A percentile compares a stretch with the other conserved stretches of the same genome.
These are phyloP conservation scores for Alternaria brassicae DNA, from an alignment of 2,329 filamentous ascomycete species.

Conservation along the genomic window DNA sequence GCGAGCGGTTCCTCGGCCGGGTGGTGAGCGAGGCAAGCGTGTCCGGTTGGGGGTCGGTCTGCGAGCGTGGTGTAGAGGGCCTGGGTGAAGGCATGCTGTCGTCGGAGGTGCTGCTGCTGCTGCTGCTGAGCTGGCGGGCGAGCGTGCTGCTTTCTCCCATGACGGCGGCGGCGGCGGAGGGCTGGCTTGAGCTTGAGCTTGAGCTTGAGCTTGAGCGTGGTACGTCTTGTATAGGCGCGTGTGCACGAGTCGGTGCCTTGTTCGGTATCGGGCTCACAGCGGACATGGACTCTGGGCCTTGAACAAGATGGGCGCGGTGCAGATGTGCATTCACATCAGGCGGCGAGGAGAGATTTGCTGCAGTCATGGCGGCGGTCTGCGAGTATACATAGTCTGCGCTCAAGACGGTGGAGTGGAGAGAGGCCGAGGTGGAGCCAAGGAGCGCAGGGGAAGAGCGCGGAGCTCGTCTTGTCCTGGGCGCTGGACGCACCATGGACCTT, in stretches of 20 bases:
- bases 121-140: constrained; percentile 35
- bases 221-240: constrained; percentile 4
- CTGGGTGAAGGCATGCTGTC: constrained; percentile 32
- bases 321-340: constrained; percentile 16
- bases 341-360: constrained; percentile 27
- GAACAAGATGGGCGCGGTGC: constrained; percentile 31
- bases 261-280: constrained; percentile 20
- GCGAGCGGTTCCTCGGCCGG: constrained; percentile 55
- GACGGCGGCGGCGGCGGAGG: constrained; percentile 17
- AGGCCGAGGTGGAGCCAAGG: constrained; percentile 24
- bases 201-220: not conserved
- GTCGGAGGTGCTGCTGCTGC: constrained; percentile 34
- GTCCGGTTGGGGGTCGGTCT: constrained; percentile 49
- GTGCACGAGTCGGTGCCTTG: constrained; percentile 7
- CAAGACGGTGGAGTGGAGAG: constrained; percentile 5
- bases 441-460: constrained; percentile 25
- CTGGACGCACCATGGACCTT: constrained; percentile 41
- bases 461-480: constrained; percentile 27
- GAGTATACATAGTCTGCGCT: constrained; percentile 39
- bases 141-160: constrained; percentile 36
- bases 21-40: constrained; percentile 34
- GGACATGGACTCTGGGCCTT: constrained; percentile 32
- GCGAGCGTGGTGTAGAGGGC: constrained; percentile 47
- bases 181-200: not conserved
- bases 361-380: constrained; percentile 38